A percentile compares a stretch with the other conserved stretches of the same genome.
Evolutionary conservation across 176 grass and related monocot genomes (phyloP).

Genomic region (Ensete ventricosum): DNA sequence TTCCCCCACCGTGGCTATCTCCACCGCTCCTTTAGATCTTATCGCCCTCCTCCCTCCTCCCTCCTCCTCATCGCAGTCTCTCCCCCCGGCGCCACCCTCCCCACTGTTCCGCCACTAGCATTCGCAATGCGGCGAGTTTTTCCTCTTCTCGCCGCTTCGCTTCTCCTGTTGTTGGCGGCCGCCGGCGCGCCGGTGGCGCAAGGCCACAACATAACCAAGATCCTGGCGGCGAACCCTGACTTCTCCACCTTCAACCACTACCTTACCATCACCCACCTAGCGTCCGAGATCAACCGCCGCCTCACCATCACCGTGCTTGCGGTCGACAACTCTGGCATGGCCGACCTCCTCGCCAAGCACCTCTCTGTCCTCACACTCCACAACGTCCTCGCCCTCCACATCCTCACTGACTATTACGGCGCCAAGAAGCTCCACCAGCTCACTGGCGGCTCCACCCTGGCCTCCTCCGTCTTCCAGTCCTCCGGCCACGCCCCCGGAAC

Average conservation of each 20-base stretch:
- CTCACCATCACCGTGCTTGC: constrained; percentile 80
- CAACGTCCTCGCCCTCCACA: constrained; percentile 71
- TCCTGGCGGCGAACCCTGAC: constrained; percentile 57
- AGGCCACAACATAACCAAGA: constrained; percentile 81
- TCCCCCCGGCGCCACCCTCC: neutral
- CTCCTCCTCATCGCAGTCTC: neutral
- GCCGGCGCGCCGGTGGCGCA: neutral
- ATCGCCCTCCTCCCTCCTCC: neutral
- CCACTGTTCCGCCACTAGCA: neutral
- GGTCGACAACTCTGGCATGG: constrained; percentile 72
- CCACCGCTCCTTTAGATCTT: neutral
- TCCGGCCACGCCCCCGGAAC: constrained; percentile 49
- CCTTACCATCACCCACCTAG: constrained; percentile 59
- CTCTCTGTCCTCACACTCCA: constrained; percentile 55
- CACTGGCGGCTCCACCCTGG: constrained; percentile 43
- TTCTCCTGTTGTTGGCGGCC: constrained; percentile 3
- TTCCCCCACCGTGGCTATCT: neutral
- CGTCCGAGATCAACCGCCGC: constrained; percentile 69
- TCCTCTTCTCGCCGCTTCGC: neutral
- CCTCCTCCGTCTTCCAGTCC: constrained; percentile 82
- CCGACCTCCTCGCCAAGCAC: constrained; percentile 30
- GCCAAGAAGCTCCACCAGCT: constrained; percentile 94
- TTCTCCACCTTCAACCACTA: constrained; percentile 83
- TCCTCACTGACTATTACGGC: constrained; percentile 90
- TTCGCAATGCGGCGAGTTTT: constrained; percentile 5